A percentile compares a stretch with the other conserved stretches of the same genome.
Evolutionary conservation across 306 rosid genomes (phyloP).

Genomic region (Begonia peltatifolia): DNA sequence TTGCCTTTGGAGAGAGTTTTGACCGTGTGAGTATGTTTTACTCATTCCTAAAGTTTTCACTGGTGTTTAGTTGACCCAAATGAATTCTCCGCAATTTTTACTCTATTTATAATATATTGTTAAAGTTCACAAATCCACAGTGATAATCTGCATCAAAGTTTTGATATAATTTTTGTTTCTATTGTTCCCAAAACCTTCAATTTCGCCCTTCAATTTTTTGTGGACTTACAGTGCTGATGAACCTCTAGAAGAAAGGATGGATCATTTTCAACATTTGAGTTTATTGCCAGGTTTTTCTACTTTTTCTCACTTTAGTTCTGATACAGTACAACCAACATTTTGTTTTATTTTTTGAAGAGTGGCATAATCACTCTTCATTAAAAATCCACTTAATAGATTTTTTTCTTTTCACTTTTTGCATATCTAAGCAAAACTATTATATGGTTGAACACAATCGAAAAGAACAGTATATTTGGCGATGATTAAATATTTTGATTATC

Average conservation of each 20-base stretch:
- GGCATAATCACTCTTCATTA: background rate
- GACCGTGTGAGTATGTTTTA: constrained; percentile 34
- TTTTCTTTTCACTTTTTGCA: background rate
- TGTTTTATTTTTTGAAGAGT: background rate
- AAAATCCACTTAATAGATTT: background rate
- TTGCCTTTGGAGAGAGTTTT: constrained; percentile 41
- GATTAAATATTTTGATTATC: too few species aligned
- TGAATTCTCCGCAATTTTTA: too few species aligned
- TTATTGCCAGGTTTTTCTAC: constrained; percentile 64
- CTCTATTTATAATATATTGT: too few species aligned
- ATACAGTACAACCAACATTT: too few species aligned
- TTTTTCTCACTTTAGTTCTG: constrained; percentile 3
- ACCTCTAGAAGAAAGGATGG: constrained; percentile 26
- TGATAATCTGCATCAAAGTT: background rate
- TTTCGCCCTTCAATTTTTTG: constrained; percentile 1
- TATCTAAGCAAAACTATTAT: background rate
- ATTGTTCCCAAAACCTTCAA: constrained; percentile 5
- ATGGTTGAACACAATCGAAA: too few species aligned
- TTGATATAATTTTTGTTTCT: background rate
- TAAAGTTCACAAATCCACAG: background rate
- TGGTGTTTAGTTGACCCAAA: background rate
- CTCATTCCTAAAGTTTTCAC: constrained; percentile 11
- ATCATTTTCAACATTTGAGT: constrained; percentile 57
- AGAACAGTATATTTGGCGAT: too few species aligned
- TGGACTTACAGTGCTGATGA: constrained; percentile 42